A percentile compares a stretch with the other conserved stretches of the same genome.
These are phyloP conservation scores for Blastomyces percursus DNA, from an alignment of 2,329 filamentous ascomycete species.

Conservation along the genomic window DNA sequence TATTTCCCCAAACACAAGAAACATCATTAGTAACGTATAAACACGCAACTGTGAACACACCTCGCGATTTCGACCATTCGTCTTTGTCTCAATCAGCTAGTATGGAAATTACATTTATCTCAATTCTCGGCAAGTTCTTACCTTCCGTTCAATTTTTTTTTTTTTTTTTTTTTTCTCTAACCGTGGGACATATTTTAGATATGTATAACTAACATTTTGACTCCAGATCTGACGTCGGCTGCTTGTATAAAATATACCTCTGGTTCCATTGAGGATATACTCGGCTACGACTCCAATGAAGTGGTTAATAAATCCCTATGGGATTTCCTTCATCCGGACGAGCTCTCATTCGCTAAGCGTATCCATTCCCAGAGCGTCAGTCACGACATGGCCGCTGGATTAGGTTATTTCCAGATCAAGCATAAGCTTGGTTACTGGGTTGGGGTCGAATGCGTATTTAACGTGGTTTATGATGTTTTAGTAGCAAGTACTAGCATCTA, in stretches of 20 bases:
- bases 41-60: not conserved
- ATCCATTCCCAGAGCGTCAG: slow-evolving; percentile 62
- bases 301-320: slow-evolving; percentile 67
- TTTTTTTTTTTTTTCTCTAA: too few relatives aligned
- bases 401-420: slow-evolving; percentile 66
- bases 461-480: slow-evolving; percentile 75
- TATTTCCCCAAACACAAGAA: not conserved
- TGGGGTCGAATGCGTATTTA: slow-evolving; percentile 80
- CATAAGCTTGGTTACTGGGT: slow-evolving; percentile 61
- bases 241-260: slow-evolving; percentile 75
- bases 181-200: not conserved
- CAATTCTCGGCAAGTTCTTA: slow-evolving; percentile 62
- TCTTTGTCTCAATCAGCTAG: not conserved
- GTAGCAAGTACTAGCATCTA: slow-evolving; percentile 78
- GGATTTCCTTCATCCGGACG: slow-evolving; percentile 76
- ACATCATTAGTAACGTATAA: not conserved
- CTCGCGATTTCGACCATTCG: not conserved
- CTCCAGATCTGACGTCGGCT: slow-evolving; percentile 58
- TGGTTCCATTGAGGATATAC: slow-evolving; percentile 70
- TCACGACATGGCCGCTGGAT: slow-evolving; percentile 73
- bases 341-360: slow-evolving; percentile 61
- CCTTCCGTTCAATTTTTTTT: slow-evolving; percentile 9
- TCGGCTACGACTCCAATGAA: slow-evolving; percentile 67
- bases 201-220: slow-evolving; percentile 14
- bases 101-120: slow-evolving; percentile 84